Evolutionary conservation across 73 alveolate species (phyloP).

Genomic region (Paramecium octaurelia): DNA sequence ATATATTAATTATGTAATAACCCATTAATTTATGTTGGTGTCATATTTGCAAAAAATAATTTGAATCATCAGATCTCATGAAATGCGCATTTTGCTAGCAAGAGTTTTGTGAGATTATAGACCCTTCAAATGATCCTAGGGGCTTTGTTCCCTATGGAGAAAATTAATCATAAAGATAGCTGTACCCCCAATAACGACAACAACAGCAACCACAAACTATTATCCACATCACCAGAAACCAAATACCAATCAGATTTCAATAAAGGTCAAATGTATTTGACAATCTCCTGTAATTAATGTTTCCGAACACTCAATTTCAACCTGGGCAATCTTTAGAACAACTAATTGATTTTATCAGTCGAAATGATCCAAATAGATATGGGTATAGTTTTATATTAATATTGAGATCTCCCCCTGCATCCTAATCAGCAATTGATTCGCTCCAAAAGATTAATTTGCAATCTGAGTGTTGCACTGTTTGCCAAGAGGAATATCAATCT

Average conservation of each 20-base stretch:
- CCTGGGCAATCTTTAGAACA: constrained; percentile 63
- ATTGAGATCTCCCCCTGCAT: constrained; percentile 80
- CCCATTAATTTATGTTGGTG: constrained; percentile 64
- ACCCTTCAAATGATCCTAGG: constrained; percentile 52
- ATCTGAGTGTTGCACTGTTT: constrained; percentile 70
- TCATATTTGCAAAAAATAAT: constrained; percentile 71
- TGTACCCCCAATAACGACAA: not conserved
- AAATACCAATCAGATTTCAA: not conserved
- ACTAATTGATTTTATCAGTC: constrained; percentile 70
- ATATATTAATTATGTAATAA: constrained; percentile 24
- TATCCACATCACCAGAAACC: not conserved
- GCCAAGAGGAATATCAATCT: constrained; percentile 80
- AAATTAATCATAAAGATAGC: not conserved
- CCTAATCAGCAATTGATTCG: constrained; percentile 67
- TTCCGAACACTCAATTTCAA: constrained; percentile 12
- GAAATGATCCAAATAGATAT: constrained; percentile 79
- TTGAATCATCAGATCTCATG: not conserved
- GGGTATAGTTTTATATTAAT: constrained; percentile 56
- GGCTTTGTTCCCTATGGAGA: constrained; percentile 63
- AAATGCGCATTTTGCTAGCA: constrained; percentile 29
- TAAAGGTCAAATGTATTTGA: constrained; percentile 11
- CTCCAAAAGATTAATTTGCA: constrained; percentile 65
- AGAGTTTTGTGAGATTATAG: constrained; percentile 54
- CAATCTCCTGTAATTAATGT: not conserved
- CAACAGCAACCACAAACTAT: not conserved